Base-by-base conservation (phyloP, 495 filamentous ascomycete species). In the Annulohypoxylon moriforme region DNA sequence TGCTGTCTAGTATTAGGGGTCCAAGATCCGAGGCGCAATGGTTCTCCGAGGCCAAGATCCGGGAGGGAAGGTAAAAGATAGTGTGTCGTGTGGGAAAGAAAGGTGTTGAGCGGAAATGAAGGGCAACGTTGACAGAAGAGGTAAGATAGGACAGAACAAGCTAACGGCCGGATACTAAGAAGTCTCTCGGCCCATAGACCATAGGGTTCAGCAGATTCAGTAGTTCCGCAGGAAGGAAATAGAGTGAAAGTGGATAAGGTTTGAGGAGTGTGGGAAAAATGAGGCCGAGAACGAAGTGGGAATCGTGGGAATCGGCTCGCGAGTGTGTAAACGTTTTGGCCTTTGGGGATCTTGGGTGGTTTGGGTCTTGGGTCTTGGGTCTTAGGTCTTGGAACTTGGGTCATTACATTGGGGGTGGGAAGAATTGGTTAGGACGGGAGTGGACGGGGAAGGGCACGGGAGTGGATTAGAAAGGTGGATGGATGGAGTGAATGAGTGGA, bases 271-370 rank as follows among this genome's bases (percentile, higher is more conserved):
- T 68, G 69, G 69, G 61, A 69, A 66, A 60, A 73, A 73, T 73
- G 71, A 73, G 71, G 71, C 71, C 71, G 71, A 73, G 71, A 73
- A 73, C 56, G 53, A 72, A 68, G 69, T 72, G 60, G 69, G 64
- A 72, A 68, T 60, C 67, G 64, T 72, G 60, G 69, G 64, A 72
- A 68, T 60, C 67, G 60, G 69, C 57, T 67, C 69, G 64, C 69
- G 58, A 64, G 14, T 40, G 49, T 66, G 59, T 38, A 58, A 38
- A 59, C 16, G 6, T 36, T 47, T 47, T 25, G 38, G 38, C 14
- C 18, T 47, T 40, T 27, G 44, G 53, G 53, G 18, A 36, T 36
- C n/a, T 52, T 64, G 59, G 67, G 50, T 29, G 47, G 36, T 40
- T 40, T 40, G 14, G 36, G 36, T 40, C 22, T 27, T 20, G 46